phyloP scores from a whole-genome alignment of 129 eudicot species.

The Centella asiatica region DNA sequence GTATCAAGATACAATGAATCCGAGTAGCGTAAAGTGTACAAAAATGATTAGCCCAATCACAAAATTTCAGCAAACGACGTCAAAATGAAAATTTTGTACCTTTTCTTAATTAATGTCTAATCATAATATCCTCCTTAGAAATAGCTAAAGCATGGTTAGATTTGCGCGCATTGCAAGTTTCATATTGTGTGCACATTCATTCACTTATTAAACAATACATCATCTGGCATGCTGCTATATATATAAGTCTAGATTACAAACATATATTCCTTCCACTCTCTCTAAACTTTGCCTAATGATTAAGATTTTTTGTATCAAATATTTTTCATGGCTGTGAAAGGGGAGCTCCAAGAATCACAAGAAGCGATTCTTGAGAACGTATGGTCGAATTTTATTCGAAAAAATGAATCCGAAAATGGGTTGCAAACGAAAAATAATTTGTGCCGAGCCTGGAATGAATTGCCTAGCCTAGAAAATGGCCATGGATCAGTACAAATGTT shows the following conservation, averaged over 20 bases:
- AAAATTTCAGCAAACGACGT: not conserved
- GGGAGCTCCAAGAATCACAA: conserved; percentile 14
- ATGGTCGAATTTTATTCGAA: conserved; percentile 64
- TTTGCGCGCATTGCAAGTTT: conserved; percentile 43
- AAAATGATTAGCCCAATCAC: conserved; percentile 9
- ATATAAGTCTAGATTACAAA: conserved; percentile 6
- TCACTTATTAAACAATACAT: conserved; percentile 1
- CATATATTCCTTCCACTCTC: conserved; percentile 2
- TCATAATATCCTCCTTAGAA: conserved; percentile 53
- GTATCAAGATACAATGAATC: not conserved
- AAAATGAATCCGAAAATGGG: conserved; percentile 19
- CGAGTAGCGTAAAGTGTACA: not conserved
- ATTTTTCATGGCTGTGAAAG: conserved; percentile 35
- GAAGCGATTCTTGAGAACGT: conserved; percentile 63
- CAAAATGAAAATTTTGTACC: conserved; percentile 18
- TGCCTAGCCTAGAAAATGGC: conserved; percentile 35
- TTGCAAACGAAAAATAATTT: not conserved
- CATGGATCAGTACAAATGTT: conserved; percentile 31
- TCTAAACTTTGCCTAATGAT: not conserved
- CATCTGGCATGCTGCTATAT: conserved; percentile 14
- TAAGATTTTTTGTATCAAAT: not conserved
- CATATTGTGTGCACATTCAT: conserved; percentile 34
- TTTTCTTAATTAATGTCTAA: conserved; percentile 38
- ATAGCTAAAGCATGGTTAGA: conserved; percentile 30
- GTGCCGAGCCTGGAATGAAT: conserved; percentile 32